A percentile compares a stretch with the other conserved stretches of the same genome.
These are phyloP conservation scores for Cercospora sesami DNA, from an alignment of 2,329 filamentous ascomycete species.

Conservation along the genomic window DNA sequence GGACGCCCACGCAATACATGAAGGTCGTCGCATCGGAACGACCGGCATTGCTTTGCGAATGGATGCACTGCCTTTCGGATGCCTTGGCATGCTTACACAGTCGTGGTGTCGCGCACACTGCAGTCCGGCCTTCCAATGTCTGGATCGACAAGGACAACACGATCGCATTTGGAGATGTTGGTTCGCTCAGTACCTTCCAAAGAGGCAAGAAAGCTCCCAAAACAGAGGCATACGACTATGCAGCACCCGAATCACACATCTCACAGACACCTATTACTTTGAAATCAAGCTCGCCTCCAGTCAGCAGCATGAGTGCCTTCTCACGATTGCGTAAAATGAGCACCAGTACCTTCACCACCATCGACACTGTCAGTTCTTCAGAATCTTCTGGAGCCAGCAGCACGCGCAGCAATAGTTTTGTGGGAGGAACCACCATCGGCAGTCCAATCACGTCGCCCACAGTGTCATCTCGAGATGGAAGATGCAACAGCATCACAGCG, in stretches of 20 bases:
- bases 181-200: slow-evolving; percentile 51
- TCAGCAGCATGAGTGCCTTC: slow-evolving; percentile 35
- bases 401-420: slow-evolving; percentile 36
- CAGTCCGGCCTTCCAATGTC: slow-evolving; percentile 70
- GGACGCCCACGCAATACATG: slow-evolving; percentile 62
- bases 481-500: slow-evolving; percentile 31
- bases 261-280: slow-evolving; percentile 45
- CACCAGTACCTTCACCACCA: slow-evolving; percentile 25
- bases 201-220: slow-evolving; percentile 59
- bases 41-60: slow-evolving; percentile 64
- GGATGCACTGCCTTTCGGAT: slow-evolving; percentile 72
- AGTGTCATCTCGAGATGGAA: slow-evolving; percentile 16
- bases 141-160: slow-evolving; percentile 65
- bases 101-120: slow-evolving; percentile 63
- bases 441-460: slow-evolving; percentile 31
- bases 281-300: slow-evolving; percentile 32
- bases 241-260: slow-evolving; percentile 66
- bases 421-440: slow-evolving; percentile 22
- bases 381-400: slow-evolving; percentile 38
- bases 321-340: slow-evolving; percentile 37
- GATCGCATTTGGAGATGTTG: slow-evolving; percentile 67
- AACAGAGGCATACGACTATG: slow-evolving; percentile 71
- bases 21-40: slow-evolving; percentile 61
- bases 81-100: slow-evolving; percentile 68
- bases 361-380: slow-evolving; percentile 32